Evolutionary conservation across 768 basidiomycete species (phyloP), one percentile per base, ranked within the genome.

Genomic region (Imleria badia): DNA sequence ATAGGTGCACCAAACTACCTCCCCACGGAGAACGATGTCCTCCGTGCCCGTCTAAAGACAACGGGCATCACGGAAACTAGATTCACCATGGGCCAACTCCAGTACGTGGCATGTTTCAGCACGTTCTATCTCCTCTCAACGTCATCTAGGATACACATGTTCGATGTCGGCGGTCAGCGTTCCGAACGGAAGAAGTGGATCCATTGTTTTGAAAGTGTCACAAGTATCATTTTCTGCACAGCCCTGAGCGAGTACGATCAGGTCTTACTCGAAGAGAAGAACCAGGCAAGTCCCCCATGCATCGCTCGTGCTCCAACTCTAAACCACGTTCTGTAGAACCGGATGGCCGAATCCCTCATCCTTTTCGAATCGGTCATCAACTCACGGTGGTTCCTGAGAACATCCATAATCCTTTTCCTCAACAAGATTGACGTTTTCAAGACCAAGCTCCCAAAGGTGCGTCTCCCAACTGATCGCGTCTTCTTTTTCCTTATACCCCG

Each of bases 1-100:
- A 94, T 98, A 68, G 91, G 90, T 2, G 71, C 81, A 2, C 78
- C 83, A 0, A 85, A 82, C n/a, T 98, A 95, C 65, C 75, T 88
- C 0, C 95, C 95, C 0, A 89, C 86, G 19, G 89, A 91, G 64
- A 85, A 81, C 8, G 95, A 98, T 66, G 89, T 96, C 3, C 75
- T 98, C 26, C 78, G 92, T 23, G 91, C 92, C n/a, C 82, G 93
- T 59, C 84, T 85, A 54, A 95, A 95, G 76, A 92, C 86, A 51
- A 86, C 89, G 3, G 94, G 94, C 17, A 95, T 98, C 62, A 86
- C 85, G 6, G 94, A 98, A 73, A 97, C 94, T 7, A 73, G 87
- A 64, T 91, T 91, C 54, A 78, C 76, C 13, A 82, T 90, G 79
- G 89, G 87, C 3, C 81, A 77, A 45, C 67, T 84, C 7, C 81